Conservation (phyloP, 2,329 filamentous ascomycete species). For the Aspergillus texensis region DNA sequence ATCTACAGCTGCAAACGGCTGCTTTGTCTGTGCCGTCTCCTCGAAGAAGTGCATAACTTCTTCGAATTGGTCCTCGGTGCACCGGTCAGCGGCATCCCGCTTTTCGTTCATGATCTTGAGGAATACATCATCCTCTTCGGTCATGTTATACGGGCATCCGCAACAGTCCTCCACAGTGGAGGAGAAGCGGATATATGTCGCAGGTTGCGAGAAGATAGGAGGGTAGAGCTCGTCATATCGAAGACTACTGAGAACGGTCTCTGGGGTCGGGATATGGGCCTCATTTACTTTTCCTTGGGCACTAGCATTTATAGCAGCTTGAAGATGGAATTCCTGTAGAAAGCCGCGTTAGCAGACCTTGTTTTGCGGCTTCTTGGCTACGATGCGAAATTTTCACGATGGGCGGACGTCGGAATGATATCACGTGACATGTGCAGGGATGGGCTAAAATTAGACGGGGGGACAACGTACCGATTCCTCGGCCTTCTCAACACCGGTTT, state of each 20-base stretch:
- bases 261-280: slow-evolving; percentile 69
- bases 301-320: slow-evolving; percentile 73
- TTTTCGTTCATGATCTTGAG: slow-evolving; percentile 83
- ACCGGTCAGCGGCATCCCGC: slow-evolving; percentile 63
- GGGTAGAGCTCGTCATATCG: slow-evolving; percentile 90
- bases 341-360: slow-evolving; percentile 20
- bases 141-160: slow-evolving; percentile 92
- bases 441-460: slow-evolving; percentile 34
- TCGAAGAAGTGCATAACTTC: slow-evolving; percentile 94
- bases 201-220: slow-evolving; percentile 76
- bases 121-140: slow-evolving; percentile 82
- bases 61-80: slow-evolving; percentile 91
- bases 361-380: slow-evolving; percentile 17
- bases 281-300: slow-evolving; percentile 64
- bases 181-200: slow-evolving; percentile 95
- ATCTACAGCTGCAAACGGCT: slow-evolving; percentile 88
- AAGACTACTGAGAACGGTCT: slow-evolving; percentile 64
- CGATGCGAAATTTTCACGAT: slow-evolving; percentile 36
- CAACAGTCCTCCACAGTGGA: slow-evolving; percentile 96
- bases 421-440: slow-evolving; percentile 45
- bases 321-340: slow-evolving; percentile 87
- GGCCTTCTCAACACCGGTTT: slow-evolving; percentile 93
- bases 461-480: slow-evolving; percentile 87
- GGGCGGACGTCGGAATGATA: slow-evolving; percentile 30
- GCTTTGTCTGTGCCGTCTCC: slow-evolving; percentile 77